Percentiles rank a stretch among this genome's conserved stretches.
These are phyloP conservation scores for Stephanocyclus meneghinianus DNA, from an alignment of 352 stramenopile genomes.

Conservation along the genomic window DNA sequence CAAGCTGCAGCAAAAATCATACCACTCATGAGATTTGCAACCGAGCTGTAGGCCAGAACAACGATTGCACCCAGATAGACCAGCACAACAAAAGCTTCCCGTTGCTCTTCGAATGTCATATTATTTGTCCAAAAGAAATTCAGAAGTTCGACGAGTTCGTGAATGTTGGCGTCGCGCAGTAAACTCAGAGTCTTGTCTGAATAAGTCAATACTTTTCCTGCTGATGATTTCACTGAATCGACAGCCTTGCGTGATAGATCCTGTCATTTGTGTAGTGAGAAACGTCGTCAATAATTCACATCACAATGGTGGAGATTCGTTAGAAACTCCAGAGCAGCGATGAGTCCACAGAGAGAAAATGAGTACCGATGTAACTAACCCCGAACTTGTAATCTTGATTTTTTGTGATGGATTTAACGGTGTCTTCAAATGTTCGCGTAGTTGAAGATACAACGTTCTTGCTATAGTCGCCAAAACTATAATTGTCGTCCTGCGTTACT, in stretches of 20 bases:
- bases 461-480: slow-evolving; percentile 50
- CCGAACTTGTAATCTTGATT: slow-evolving; percentile 52
- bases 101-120: slow-evolving; percentile 42
- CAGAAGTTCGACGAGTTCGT: slow-evolving; percentile 46
- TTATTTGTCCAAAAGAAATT: slow-evolving; percentile 48
- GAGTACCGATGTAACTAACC: slow-evolving; percentile 1
- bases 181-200: slow-evolving; percentile 50
- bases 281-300: not conserved
- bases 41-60: slow-evolving; percentile 50
- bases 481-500: slow-evolving; percentile 45
- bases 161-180: slow-evolving; percentile 45
- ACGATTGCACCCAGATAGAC: slow-evolving; percentile 49
- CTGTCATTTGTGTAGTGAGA: not conserved
- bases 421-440: slow-evolving; percentile 35
- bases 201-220: slow-evolving; percentile 41
- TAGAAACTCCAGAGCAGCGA: not conserved
- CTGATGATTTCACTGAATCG: slow-evolving; percentile 18
- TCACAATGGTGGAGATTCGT: not conserved
- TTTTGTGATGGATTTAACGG: slow-evolving; percentile 35
- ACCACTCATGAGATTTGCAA: slow-evolving; percentile 52
- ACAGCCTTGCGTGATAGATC: slow-evolving; percentile 39
- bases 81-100: slow-evolving; percentile 36
- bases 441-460: slow-evolving; percentile 39
- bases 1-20: slow-evolving; percentile 51
- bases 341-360: not conserved